Base-by-base conservation (phyloP, 768 basidiomycete genomes). In the Agaricus subrufescens region DNA sequence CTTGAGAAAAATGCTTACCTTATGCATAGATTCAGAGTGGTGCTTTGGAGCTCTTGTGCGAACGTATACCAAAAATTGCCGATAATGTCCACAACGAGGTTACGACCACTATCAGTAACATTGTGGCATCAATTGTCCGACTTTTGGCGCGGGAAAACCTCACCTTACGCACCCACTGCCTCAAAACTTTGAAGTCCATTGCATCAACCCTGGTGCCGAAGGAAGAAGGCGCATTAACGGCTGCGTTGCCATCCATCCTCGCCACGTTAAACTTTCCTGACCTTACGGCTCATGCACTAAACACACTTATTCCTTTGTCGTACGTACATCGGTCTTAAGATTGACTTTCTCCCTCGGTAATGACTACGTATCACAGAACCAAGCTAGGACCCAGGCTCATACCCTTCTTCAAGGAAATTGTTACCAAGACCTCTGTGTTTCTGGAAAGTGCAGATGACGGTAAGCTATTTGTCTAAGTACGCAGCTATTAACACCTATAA, bases 361-460 rank as follows among this genome's bases (percentile, higher is more conserved):
- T 31, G 38, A 4, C 19, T 42, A 56, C 45, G 37, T 45, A 14
- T 63, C 34, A 5, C 44, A 96, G 93, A 19, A 67, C 76, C 19
- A 84, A 86, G 46, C 80, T 98, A 23, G 93, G 91, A 0, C 92
- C 95, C 10, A 86, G 96, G 0, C 77, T 94, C 49, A 93, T 99
- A 49, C 93, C 96, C 4, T 79, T 84, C 69, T 87, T 97, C 71
- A 83, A 83, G 51, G 78, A 83, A 12, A 81, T 95, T 46, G 79
- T 89, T 14, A 69, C 82, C 4, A 76, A 84, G 52, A 82, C 82
- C 56, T 71, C 84, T 34, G 54, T 67, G 23, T 66, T 83, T 29
- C 71, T 86, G 46, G 76, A 73, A 19, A 75, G 79, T 42, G 67
- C 65, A 26, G 63, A 73, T 30, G 66, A 66, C 60, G 64, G 82